A percentile compares a stretch with the other conserved stretches of the same genome.
Conservation (phyloP, 2,329 filamentous ascomycete genomes). For the Metarhizium album region DNA sequence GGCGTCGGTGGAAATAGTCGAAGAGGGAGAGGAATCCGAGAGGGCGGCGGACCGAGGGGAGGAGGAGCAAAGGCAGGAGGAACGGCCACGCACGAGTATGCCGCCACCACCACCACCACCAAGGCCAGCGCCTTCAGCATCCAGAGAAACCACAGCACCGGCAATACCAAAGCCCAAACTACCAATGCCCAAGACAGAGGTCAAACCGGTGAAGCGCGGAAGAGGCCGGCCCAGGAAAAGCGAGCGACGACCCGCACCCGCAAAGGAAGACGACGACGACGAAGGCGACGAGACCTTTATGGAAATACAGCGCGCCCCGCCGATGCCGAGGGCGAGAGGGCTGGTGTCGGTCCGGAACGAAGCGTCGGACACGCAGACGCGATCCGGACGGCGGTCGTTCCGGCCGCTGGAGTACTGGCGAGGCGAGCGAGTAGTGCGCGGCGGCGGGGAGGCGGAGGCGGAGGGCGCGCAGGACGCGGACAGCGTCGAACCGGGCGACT, state of each 20-base stretch:
- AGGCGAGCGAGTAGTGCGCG: conserved; percentile 53
- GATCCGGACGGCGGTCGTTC: conserved; percentile 69
- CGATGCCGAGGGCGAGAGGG: conserved; percentile 43
- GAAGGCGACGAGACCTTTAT: conserved; percentile 35
- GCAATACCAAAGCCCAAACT: not conserved
- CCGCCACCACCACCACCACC: conserved; percentile 13
- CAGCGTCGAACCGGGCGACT: conserved; percentile 30
- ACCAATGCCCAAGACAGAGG: not conserved
- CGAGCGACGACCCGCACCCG: conserved; percentile 15
- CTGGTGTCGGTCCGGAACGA: conserved; percentile 41
- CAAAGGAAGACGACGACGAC: conserved; percentile 23
- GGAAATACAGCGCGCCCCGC: conserved; percentile 42
- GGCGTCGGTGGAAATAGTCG: conserved; percentile 1
- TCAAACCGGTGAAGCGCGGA: conserved; percentile 3
- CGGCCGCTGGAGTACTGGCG: conserved; percentile 78
- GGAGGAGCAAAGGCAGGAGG: conserved; percentile 11
- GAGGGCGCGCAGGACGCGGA: conserved; percentile 47
- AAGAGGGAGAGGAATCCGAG: conserved; percentile 11
- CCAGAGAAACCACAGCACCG: conserved; percentile 8
- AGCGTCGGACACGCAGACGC: conserved; percentile 47
- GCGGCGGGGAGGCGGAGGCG: too few species aligned
- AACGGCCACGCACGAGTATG: conserved; percentile 16
- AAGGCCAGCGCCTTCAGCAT: conserved; percentile 16
- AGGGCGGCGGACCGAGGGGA: conserved; percentile 11
- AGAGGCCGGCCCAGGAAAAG: conserved; percentile 7